Evolutionary conservation across 177 flowering plant species (phyloP), one percentile per base, ranked within the genome.

Genomic region (Vitis hybrid): DNA sequence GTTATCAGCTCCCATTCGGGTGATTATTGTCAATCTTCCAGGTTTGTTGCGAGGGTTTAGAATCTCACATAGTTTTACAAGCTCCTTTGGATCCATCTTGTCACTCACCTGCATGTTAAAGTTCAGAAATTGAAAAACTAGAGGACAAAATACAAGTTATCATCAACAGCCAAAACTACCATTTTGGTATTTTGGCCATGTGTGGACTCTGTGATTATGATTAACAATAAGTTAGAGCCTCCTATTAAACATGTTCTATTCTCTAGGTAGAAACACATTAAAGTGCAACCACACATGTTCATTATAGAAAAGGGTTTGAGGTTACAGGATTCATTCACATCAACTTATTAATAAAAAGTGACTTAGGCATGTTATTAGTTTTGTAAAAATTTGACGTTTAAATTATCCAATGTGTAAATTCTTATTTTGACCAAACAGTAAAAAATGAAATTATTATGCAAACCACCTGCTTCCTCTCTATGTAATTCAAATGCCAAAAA

Each of bases 71-170:
- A 80, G 60, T 32, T 67, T 75, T 50, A 80, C 83, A 62, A 80
- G 81, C 77, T 80, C 77, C 46, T 66, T 63, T 54, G 79, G 83
- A 24, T 77, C 81, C 83, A 80, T 80, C 79, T 80, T 80, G 56
- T 80, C 77, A 70, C 81, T 80, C 61, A 78, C 83, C 81, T 80
- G 70, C 63, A 70, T 30, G 46, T 40, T 40, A 40, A 40, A 67
- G 18, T 56, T 2, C 54, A 56, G 55, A 1, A 3, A 19, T 46
- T 24, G 48, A 24, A 14, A 51, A 8, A 24, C 60, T 56, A 18
- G 17, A 21, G 48, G 52, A 12, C 52, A 65, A 59, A 50, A 55
- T 56, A 30, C 27, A 27, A 14, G n/a, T 6, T 6, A 66, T 4
- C 14, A 52, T 21, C 19, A 55, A 15, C 15, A 11, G 30, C 32